Evolutionary conservation across 345 rosid genomes (phyloP), one percentile per base, ranked within the genome.

Genomic region (Erodium maritimum): DNA sequence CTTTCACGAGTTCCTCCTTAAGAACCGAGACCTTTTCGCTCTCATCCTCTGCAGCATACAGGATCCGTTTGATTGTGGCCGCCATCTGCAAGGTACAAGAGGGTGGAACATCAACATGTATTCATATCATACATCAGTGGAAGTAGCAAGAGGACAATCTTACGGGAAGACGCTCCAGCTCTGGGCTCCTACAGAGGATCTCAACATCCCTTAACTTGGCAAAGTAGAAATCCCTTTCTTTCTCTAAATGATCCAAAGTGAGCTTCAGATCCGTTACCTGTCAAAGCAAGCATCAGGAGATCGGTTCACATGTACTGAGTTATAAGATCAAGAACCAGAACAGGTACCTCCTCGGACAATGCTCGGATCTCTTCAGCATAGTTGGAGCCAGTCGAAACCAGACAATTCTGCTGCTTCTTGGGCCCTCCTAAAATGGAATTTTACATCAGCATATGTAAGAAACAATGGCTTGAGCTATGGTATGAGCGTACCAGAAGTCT

Each of bases 201-300:
- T 89, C 95, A 59, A 89, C 69, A 62, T 87, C 95, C 58, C 99
- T 80, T 58, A 93, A 66, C 73, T 93, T 93, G 14, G 89, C 78
- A 69, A 83, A 77, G 89, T 93, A 93, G 73, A 93, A 93, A 56
- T 93, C 95, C 68, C 95, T 82, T 69, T 93, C 96, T 66, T 93
- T 89, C 55, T 85, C 96, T 80, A 85, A 68, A 54, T 82, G 68
- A 70, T 87, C 91, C 13, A 85, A 80, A 7, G 94, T 83, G 58
- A 85, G 80, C 78, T 83, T 89, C 58, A 85, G 77, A 57, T 89
- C 91, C 34, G 74, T 67, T 62, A 93, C 62, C 99, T 93, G 72
- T 42, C 48, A 42, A 42, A 29, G 12, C 48, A 42, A 42, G 3
- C 11, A 42, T 42, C 17, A 10, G 2, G 17, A 42, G 12, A 42